Evolutionary conservation across 129 eudicot species (phyloP).

Genomic region (Cynara cardunculus): DNA sequence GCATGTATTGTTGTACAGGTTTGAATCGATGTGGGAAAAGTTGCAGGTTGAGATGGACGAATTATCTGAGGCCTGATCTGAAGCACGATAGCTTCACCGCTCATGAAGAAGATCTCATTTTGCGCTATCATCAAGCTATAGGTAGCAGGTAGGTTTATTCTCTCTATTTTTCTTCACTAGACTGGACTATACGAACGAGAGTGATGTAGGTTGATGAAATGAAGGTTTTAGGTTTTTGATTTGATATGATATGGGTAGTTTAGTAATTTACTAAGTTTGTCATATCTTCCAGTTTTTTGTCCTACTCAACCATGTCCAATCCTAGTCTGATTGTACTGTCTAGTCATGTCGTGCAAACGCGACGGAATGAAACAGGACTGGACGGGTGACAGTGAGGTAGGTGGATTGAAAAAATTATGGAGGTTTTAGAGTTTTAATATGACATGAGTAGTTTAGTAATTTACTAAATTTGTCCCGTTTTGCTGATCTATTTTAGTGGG

Average conservation of each 20-base stretch:
- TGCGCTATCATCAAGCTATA: constrained; percentile 64
- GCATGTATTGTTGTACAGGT: constrained; percentile 43
- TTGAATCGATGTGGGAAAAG: constrained; percentile 95
- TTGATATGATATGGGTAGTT: not conserved
- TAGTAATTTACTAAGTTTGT: not conserved
- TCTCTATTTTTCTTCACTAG: not conserved
- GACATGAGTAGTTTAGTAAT: not conserved
- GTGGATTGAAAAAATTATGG: not conserved
- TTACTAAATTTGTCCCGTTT: not conserved
- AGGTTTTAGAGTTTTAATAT: too few relatives aligned
- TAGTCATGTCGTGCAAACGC: too few relatives aligned
- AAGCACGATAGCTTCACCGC: constrained; percentile 82
- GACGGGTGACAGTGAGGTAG: too few relatives aligned
- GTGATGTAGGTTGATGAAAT: not conserved
- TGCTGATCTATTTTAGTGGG: not conserved
- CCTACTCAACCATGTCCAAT: too few relatives aligned
- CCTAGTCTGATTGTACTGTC: too few relatives aligned
- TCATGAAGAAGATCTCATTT: constrained; percentile 79
- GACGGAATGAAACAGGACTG: too few relatives aligned
- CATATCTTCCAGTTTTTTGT: not conserved
- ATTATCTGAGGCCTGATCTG: constrained; percentile 95
- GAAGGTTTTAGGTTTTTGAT: not conserved
- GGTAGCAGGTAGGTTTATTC: constrained; percentile 69
- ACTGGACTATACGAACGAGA: not conserved
- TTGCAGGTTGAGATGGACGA: constrained; percentile 94